phyloP scores from a whole-genome alignment of 2,329 filamentous ascomycete species.

The Colletotrichum kahawae region DNA sequence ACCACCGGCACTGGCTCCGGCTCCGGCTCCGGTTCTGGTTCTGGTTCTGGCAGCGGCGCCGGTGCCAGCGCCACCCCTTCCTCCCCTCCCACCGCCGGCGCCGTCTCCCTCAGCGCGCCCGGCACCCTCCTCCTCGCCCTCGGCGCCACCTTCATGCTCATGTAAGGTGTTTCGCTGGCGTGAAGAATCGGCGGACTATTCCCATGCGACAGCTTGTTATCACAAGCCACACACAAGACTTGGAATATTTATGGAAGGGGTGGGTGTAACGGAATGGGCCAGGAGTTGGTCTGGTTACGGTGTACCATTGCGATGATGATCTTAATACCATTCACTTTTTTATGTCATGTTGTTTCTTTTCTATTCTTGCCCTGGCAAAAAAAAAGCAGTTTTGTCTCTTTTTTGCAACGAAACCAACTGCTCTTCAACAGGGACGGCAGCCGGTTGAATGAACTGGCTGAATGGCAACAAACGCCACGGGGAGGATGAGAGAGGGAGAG shows the following conservation, averaged over 20 bases:
- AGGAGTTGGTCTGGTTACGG: slow-evolving; percentile 8
- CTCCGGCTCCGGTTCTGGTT: slow-evolving; percentile 9
- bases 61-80: neutral
- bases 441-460: neutral
- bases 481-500: neutral
- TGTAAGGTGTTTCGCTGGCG: slow-evolving; percentile 24
- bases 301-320: slow-evolving; percentile 14
- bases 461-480: neutral
- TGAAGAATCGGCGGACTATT: neutral
- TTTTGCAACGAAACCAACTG: neutral
- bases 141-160: slow-evolving; percentile 48
- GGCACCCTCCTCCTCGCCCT: slow-evolving; percentile 47
- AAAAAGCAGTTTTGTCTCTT: neutral
- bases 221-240: neutral
- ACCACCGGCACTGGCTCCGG: slow-evolving; percentile 17
- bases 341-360: neutral
- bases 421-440: neutral
- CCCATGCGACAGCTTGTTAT: neutral
- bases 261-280: neutral
- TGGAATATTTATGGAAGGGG: neutral
- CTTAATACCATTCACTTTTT: slow-evolving; percentile 22
- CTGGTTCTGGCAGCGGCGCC: neutral
- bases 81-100: slow-evolving; percentile 23
- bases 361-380: neutral
- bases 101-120: slow-evolving; percentile 42